Conservation (phyloP, 202 grass and related monocot species). For the Zizania palustris region DNA sequence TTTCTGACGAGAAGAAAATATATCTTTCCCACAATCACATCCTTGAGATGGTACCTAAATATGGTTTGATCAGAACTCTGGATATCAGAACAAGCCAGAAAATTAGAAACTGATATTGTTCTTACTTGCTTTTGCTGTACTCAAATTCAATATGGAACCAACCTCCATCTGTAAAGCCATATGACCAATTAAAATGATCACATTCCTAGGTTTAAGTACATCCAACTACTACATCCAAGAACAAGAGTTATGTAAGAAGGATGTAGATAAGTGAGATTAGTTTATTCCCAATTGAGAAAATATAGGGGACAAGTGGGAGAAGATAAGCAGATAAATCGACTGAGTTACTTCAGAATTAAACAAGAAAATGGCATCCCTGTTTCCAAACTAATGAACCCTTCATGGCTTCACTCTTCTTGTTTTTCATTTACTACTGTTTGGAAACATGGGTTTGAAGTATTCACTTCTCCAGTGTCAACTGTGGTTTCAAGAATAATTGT, state of each 20-base stretch:
- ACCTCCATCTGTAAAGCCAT: conserved; percentile 85
- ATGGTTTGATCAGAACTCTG: conserved; percentile 34
- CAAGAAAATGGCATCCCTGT: background rate
- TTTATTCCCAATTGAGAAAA: background rate
- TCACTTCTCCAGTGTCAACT: background rate
- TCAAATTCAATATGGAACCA: conserved; percentile 98
- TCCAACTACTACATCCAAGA: background rate
- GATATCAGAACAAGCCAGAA: background rate
- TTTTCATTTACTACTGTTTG: background rate
- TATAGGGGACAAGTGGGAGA: background rate
- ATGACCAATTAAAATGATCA: background rate
- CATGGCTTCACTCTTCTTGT: background rate
- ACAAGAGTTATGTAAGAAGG: conserved; percentile 14
- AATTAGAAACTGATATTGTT: background rate
- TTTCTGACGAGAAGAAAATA: conserved; percentile 99
- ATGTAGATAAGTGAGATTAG: background rate
- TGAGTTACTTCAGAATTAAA: conserved; percentile 8
- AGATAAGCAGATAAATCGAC: background rate
- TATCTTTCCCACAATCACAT: conserved; percentile 97
- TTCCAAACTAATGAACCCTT: conserved; percentile 12
- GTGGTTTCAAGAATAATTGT: conserved; percentile 2
- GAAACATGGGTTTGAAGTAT: conserved; percentile 2
- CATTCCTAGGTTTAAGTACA: background rate
- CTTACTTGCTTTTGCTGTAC: conserved; percentile 98
- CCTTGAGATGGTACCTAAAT: conserved; percentile 94